Evolutionary conservation across 495 filamentous ascomycete species (phyloP), one percentile per base, ranked within the genome.

Genomic region (Podospora conica): DNA sequence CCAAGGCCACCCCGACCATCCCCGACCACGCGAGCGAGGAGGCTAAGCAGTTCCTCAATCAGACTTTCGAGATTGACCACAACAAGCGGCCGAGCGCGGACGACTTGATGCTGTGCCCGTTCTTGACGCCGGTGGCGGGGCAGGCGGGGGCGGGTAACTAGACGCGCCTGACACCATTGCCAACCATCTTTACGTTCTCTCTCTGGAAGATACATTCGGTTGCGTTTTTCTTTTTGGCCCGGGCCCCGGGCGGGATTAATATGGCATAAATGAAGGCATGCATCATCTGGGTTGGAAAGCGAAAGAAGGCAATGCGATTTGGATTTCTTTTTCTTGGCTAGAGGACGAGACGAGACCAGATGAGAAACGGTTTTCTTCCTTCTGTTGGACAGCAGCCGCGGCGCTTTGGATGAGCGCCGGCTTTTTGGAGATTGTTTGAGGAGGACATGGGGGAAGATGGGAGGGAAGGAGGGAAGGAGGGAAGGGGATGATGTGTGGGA

Each of bases 51-150:
- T 98, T 98, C 79, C 81, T 98, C 69, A 84, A 84, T 63, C 86
- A 90, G 82, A 97, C 95, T 2, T 98, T 98, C 76, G 91, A 97
- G 81, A 85, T 96, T 71, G 94, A 98, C 73, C 91, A 96, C 76
- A 91, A 95, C 75, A 87, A 89, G 80, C 83, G 95, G 67, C 95
- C 95, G 20, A 93, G 86, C 71, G 95, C 95, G 15, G 94, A 97
- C 70, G 94, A 97, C 66, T 76, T 98, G 60, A 83, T 97, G 76
- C 78, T 87, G 33, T 90, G 88, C 73, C 87, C 88, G 58, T 97
- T 97, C 77, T 79, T 96, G 74, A 84, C 85, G 31, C 88, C 90
- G 40, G 67, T 65, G 25, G 64, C 67, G 33, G 61, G 61, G 5
- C 40, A 48, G 15, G 40, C 40, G 40, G 15, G 6, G 15, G 15